These are phyloP conservation scores for Coemansia reversa DNA, from an alignment of 192 early-diverging fungal genomes.

Conservation along the genomic window DNA sequence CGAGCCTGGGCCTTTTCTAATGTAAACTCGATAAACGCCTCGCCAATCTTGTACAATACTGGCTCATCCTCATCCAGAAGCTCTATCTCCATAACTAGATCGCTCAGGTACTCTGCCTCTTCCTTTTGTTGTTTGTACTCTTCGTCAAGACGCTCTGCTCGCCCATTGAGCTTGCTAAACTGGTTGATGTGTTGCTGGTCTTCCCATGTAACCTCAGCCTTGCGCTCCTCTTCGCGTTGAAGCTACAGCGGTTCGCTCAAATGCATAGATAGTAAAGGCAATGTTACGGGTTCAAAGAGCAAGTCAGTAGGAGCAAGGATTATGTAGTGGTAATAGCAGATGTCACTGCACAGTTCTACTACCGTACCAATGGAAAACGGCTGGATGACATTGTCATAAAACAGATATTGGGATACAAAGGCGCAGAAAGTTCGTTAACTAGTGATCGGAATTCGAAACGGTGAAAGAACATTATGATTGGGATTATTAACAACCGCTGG, in stretches of 20 bases:
- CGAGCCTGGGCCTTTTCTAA: conserved; percentile 73
- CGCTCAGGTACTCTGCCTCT: conserved; percentile 93
- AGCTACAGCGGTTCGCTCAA: conserved; percentile 47
- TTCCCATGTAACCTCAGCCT: conserved; percentile 93
- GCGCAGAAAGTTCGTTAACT: not conserved
- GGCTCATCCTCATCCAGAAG: conserved; percentile 85
- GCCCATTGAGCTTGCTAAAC: conserved; percentile 84
- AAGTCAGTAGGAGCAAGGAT: not conserved
- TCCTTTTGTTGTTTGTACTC: conserved; percentile 77
- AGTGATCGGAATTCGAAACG: not conserved
- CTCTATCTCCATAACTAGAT: conserved; percentile 89
- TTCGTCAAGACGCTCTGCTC: conserved; percentile 75
- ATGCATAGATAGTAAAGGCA: conserved; percentile 10
- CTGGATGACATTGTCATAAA: conserved; percentile 6
- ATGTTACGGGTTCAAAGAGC: not conserved
- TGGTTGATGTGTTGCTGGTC: conserved; percentile 96
- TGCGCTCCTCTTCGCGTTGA: conserved; percentile 73
- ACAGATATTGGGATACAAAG: not conserved
- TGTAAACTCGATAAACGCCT: conserved; percentile 77
- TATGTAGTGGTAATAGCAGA: not conserved
- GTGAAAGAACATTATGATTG: not conserved
- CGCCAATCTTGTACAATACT: conserved; percentile 82
- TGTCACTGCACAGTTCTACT: not conserved
- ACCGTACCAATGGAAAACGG: conserved; percentile 14
- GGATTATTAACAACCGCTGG: too few relatives aligned